A percentile compares a stretch with the other conserved stretches of the same genome.
Evolutionary conservation across 1,284 basidiomycete genomes (phyloP).

Genomic region (Puccinia polysora): DNA sequence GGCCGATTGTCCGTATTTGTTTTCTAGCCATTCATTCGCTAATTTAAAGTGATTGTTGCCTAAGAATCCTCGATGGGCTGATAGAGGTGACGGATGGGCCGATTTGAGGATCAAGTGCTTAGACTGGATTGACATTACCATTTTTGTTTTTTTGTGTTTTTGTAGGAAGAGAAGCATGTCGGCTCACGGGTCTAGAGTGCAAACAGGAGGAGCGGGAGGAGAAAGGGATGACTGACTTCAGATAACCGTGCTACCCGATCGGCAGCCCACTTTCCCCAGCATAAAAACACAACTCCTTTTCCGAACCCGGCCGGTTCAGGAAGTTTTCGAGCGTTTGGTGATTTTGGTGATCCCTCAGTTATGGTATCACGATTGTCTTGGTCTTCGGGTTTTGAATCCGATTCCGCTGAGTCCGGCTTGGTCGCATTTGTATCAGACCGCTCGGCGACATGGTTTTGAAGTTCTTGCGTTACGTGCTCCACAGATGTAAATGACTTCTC

Average conservation of each 20-base stretch:
- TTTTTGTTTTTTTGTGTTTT: too few species aligned
- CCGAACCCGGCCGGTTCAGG: constrained; percentile 28
- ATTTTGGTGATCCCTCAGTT: background rate
- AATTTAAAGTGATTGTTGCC: constrained; percentile 53
- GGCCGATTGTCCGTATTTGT: constrained; percentile 50
- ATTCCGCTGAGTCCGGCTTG: background rate
- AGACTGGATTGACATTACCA: constrained; percentile 19
- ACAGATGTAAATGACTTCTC: too few species aligned
- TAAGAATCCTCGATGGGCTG: constrained; percentile 53
- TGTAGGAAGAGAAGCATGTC: background rate
- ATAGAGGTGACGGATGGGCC: constrained; percentile 53
- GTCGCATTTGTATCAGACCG: background rate
- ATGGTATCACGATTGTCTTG: background rate
- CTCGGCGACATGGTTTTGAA: background rate
- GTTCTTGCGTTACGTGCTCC: too few species aligned
- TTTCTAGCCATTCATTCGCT: constrained; percentile 52
- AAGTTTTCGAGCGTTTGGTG: background rate
- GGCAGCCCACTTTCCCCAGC: constrained; percentile 53
- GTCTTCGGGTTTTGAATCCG: background rate
- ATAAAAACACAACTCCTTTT: constrained; percentile 53
- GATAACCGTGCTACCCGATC: constrained; percentile 50
- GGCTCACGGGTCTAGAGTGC: background rate
- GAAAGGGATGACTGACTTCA: constrained; percentile 48
- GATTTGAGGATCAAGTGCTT: constrained; percentile 52
- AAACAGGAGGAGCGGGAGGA: background rate